Evolutionary conservation across 768 basidiomycete genomes (phyloP).

Genomic region (Erythrobasidium yunnanense): DNA sequence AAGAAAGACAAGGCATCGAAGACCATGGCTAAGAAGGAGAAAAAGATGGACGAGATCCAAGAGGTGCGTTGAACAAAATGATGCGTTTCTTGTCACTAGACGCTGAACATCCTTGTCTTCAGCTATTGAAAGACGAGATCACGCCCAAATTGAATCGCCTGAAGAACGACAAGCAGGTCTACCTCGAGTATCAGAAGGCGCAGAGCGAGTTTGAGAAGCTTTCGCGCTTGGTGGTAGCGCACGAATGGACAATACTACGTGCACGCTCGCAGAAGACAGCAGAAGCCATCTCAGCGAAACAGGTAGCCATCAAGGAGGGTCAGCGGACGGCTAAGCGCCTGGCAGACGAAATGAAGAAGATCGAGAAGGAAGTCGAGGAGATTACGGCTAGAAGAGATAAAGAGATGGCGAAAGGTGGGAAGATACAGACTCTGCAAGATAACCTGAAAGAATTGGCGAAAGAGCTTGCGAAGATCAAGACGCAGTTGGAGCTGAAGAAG

Average conservation of each 20-base stretch:
- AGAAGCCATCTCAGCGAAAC: conserved; percentile 6
- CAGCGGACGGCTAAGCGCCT: conserved; percentile 51
- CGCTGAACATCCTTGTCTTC: not conserved
- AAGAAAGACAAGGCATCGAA: conserved; percentile 91
- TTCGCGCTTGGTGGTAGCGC: conserved; percentile 67
- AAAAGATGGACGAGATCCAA: conserved; percentile 79
- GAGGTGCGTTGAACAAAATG: conserved; percentile 41
- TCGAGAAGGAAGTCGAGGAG: conserved; percentile 58
- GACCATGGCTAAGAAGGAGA: conserved; percentile 95
- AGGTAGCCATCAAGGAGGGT: conserved; percentile 44
- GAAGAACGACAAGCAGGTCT: conserved; percentile 75
- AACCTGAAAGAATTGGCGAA: conserved; percentile 67
- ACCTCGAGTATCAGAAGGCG: conserved; percentile 79
- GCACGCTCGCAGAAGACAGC: not conserved
- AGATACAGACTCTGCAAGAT: conserved; percentile 72
- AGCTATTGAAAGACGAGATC: conserved; percentile 75
- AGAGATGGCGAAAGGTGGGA: conserved; percentile 87
- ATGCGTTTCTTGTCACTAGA: not conserved
- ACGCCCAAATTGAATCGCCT: conserved; percentile 86
- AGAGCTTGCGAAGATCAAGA: conserved; percentile 64
- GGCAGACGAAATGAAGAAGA: conserved; percentile 55
- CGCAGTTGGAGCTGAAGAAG: conserved; percentile 73
- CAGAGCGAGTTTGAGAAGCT: conserved; percentile 76
- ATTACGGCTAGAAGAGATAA: conserved; percentile 65
- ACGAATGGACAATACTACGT: conserved; percentile 55